A percentile compares a stretch with the other conserved stretches of the same genome.
Evolutionary conservation across 2,329 filamentous ascomycete species (phyloP).

Genomic region (Fusarium sp.): DNA sequence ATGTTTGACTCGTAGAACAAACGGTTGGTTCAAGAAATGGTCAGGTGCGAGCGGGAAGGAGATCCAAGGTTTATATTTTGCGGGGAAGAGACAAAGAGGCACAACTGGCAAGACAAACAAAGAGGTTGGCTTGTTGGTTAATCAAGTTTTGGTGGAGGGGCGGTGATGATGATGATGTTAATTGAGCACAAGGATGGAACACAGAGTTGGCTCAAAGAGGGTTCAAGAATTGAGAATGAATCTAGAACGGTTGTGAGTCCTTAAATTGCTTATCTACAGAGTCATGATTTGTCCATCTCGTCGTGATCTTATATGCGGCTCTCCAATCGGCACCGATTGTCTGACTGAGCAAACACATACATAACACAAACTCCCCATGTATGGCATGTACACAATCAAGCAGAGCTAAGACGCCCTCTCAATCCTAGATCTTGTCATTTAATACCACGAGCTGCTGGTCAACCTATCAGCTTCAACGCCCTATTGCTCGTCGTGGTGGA

Average conservation of each 20-base stretch:
- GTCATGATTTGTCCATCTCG: constrained; percentile 9
- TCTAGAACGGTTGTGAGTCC: background rate
- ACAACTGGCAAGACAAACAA: constrained; percentile 9
- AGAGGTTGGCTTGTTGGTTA: background rate
- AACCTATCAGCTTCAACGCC: constrained; percentile 44
- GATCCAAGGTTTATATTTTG: constrained; percentile 26
- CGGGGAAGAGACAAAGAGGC: constrained; percentile 34
- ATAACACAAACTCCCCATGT: background rate
- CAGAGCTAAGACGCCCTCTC: constrained; percentile 36
- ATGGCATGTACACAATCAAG: background rate
- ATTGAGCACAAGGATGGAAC: background rate
- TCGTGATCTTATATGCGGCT: constrained; percentile 28
- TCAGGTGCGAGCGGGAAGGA: constrained; percentile 40
- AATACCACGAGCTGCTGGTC: constrained; percentile 28
- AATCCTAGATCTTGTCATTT: constrained; percentile 42
- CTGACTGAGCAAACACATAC: background rate
- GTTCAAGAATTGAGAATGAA: background rate
- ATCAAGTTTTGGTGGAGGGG: constrained; percentile 11
- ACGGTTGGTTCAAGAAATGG: constrained; percentile 39
- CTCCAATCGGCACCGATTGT: constrained; percentile 7
- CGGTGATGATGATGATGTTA: background rate
- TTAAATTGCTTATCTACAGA: background rate
- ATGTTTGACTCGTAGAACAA: constrained; percentile 32
- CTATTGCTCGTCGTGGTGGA: constrained; percentile 47
- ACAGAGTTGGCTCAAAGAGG: background rate